Conservation (phyloP, 2,329 filamentous ascomycete genomes). For the Penicillium sp. region DNA sequence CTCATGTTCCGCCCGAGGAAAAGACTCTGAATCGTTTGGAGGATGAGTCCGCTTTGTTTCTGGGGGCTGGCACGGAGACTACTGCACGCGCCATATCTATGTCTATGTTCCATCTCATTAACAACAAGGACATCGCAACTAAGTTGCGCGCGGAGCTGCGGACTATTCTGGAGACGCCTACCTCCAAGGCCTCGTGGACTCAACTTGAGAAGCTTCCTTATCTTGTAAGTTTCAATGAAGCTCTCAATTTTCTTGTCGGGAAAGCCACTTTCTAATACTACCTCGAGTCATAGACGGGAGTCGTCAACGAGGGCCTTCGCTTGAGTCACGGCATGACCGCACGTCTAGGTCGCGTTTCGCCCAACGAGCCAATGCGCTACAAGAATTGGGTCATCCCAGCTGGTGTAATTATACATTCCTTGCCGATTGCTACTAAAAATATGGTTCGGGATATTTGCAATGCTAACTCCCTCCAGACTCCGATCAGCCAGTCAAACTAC, state of each 20-base stretch:
- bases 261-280: neutral
- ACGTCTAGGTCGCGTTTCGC: constrained; percentile 19
- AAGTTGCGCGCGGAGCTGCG: constrained; percentile 30
- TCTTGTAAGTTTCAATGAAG: constrained; percentile 24
- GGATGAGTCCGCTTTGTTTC: constrained; percentile 31
- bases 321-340: constrained; percentile 23
- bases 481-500: constrained; percentile 25
- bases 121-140: constrained; percentile 15
- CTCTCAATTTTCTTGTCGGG: neutral
- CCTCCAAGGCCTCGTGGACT: constrained; percentile 22
- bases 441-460: neutral
- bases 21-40: constrained; percentile 32
- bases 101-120: constrained; percentile 32
- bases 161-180: constrained; percentile 25
- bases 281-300: constrained; percentile 12
- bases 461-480: constrained; percentile 11
- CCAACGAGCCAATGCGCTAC: constrained; percentile 16
- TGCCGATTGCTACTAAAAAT: neutral
- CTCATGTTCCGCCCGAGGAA: constrained; percentile 37
- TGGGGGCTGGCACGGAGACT: constrained; percentile 38
- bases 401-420: constrained; percentile 14
- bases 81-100: constrained; percentile 32
- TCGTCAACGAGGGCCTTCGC: constrained; percentile 23
- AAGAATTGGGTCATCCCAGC: constrained; percentile 21
- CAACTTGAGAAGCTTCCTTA: constrained; percentile 42